phyloP scores from a whole-genome alignment of 768 basidiomycete species.

The Amanita thiersii region DNA sequence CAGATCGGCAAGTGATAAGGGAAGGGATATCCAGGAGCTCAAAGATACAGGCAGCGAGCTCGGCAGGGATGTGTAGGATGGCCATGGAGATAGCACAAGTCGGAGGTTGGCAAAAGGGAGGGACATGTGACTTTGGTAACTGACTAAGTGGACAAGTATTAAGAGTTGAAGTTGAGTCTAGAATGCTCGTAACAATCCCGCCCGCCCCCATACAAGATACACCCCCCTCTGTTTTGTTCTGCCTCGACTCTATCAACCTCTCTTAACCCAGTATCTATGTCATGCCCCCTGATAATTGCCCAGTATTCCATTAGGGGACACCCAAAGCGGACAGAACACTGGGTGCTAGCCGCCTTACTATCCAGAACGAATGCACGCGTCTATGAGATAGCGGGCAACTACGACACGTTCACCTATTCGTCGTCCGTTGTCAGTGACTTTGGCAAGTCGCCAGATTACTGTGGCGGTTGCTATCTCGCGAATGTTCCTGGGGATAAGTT shows the following conservation, averaged over 20 bases:
- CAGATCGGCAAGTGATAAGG: constrained; percentile 10
- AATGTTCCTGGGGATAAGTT: constrained; percentile 12
- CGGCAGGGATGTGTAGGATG: constrained; percentile 1
- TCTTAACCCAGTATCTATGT: background rate
- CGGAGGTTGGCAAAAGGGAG: background rate
- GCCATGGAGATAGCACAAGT: background rate
- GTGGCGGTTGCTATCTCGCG: constrained; percentile 21
- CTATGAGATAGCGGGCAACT: constrained; percentile 18
- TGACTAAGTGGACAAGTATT: background rate
- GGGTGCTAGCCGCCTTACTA: constrained; percentile 17
- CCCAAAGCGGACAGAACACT: constrained; percentile 20
- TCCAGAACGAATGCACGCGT: constrained; percentile 14
- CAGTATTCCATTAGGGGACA: constrained; percentile 18
- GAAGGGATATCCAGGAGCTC: constrained; percentile 2
- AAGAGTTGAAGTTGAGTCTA: background rate
- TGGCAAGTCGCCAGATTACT: constrained; percentile 10
- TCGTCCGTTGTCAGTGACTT: constrained; percentile 10
- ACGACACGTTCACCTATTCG: constrained; percentile 17
- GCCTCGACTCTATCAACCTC: too few relatives aligned
- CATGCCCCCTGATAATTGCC: constrained; percentile 18
- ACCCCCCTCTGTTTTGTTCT: too few relatives aligned
- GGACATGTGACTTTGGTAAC: background rate
- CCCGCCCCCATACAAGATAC: too few relatives aligned
- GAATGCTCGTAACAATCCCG: too few relatives aligned
- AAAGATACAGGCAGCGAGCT: constrained; percentile 6